Base-by-base conservation (phyloP, 2,329 filamentous ascomycete genomes). In the Fusarium austroafricanum region DNA sequence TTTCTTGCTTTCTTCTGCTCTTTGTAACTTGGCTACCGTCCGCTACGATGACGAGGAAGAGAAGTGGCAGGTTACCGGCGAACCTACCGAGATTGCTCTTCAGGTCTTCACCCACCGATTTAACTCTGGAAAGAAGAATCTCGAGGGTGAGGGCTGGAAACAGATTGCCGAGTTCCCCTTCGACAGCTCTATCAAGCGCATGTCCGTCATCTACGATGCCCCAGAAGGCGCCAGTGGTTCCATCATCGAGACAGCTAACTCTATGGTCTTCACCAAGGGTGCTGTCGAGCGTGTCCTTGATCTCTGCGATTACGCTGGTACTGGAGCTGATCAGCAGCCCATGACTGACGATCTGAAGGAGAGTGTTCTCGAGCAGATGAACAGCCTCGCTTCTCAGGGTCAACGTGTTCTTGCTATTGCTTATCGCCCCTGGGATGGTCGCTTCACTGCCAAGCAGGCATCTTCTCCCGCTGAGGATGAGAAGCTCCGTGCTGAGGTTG, bases 61-160 rank as follows among this genome's bases (percentile, higher is more conserved):
- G 28, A 81, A 82, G 64, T 92, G 90, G 90, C 84, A 88, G 71
- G 88, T 89, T 2, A 87, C 87, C 14, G 90, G 90, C 14, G 89
- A 92, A 73, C 89, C 90, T 0, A 93, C 91, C 2, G 91, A 94
- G 73, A 90, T 93, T 69, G 91, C 92, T 2, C 85, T 94, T 8
- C 90, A 93, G 69, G 89, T 94, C 10, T 91, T 94, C 70, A 86
- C 91, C 3, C 87, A 89, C 70, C 88, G 91, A 38, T 92, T 93
- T 75, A 81, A 84, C 44, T 81, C 81, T 23, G 86, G 87, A 39
- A 88, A 87, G 76, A 86, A 85, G 72, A 73, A 76, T 2, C 78
- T 88, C 4, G 83, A 85, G 57, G 77, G 72, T 4, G 75, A 80
- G 7, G 85, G 85, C n/a, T 90, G 89, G 87, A 85, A 84, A 68